Evolutionary conservation across 202 grass and related monocot genomes (phyloP), one percentile per base, ranked within the genome.

Genomic region (Elaeis oleifera): DNA sequence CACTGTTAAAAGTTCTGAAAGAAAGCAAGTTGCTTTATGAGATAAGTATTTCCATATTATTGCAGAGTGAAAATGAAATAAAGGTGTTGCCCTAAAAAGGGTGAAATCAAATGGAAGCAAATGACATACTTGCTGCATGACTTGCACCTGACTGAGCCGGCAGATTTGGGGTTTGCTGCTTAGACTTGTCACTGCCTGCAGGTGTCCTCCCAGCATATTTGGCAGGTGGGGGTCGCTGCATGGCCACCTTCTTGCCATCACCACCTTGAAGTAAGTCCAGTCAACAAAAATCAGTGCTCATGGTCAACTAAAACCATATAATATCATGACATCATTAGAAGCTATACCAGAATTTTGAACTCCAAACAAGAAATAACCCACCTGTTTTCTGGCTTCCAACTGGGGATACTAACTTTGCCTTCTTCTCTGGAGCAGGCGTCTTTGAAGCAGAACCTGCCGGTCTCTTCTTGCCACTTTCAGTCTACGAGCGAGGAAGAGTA

Each of bases 121-220:
- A 31, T 7, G 2, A 65, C 69, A 49, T 72, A 89, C 92, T 83
- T 92, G 82, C 28, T 89, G 80, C 88, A 97, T n/a, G 82, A 76
- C 61, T 84, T 92, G 88, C 88, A 82, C 25, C 79, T 51, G 21
- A 81, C 71, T 22, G 68, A 73, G 16, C 74, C 81, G 53, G 69
- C 60, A 53, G 72, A 82, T 82, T 89, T 92, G 1, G 79, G 51
- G 82, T 65, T 76, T 74, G 77, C 18, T 57, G 65, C 64, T 84
- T 84, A n/a, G 77, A 50, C 18, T 80, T 90, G 69, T 78, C 75
- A 52, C 22, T 60, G 56, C 51, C 71, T 60, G 74, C 54, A 65
- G 83, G 78, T 18, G 75, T 64, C 52, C 85, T 88, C 3, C 60
- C 59, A 7, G 39, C 60, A 25, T 78, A 58, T 67, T 96, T 91